A percentile compares a stretch with the other conserved stretches of the same genome.
These are phyloP conservation scores for Neoboletus subvelutipes DNA, from an alignment of 768 basidiomycete species.

Conservation along the genomic window DNA sequence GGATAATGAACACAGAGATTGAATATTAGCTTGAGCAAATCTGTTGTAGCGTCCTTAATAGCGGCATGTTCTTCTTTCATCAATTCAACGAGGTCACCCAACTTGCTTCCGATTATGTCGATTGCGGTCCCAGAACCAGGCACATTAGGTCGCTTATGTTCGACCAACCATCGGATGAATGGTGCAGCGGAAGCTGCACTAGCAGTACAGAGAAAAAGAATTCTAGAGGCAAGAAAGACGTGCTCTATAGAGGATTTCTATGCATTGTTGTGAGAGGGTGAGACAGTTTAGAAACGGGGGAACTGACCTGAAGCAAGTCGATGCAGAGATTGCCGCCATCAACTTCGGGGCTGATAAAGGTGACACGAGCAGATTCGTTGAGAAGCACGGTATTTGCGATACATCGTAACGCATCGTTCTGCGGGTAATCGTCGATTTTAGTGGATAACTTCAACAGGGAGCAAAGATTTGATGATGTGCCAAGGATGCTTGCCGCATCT, in stretches of 20 bases:
- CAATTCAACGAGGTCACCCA: slow-evolving; percentile 53
- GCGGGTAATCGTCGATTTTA: slow-evolving; percentile 54
- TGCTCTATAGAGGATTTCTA: slow-evolving; percentile 67
- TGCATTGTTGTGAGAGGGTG: slow-evolving; percentile 7
- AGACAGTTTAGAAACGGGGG: slow-evolving; percentile 12
- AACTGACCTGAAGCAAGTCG: slow-evolving; percentile 54
- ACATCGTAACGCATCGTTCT: slow-evolving; percentile 70
- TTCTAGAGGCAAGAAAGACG: slow-evolving; percentile 72
- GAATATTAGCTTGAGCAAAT: slow-evolving; percentile 82
- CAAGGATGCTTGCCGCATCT: slow-evolving; percentile 62
- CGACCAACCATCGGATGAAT: slow-evolving; percentile 59
- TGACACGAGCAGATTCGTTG: slow-evolving; percentile 57
- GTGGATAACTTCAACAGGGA: slow-evolving; percentile 51
- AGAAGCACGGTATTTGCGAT: slow-evolving; percentile 80
- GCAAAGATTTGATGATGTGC: slow-evolving; percentile 53
- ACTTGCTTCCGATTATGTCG: slow-evolving; percentile 59
- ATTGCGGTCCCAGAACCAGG: slow-evolving; percentile 44
- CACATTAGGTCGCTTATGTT: slow-evolving; percentile 54
- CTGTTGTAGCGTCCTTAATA: slow-evolving; percentile 70
- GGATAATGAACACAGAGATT: slow-evolving; percentile 83
- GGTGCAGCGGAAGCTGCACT: slow-evolving; percentile 44
- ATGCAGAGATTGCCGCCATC: slow-evolving; percentile 61
- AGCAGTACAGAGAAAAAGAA: slow-evolving; percentile 72
- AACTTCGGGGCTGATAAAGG: slow-evolving; percentile 57
- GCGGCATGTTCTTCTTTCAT: slow-evolving; percentile 44